Percentiles rank a stretch among this genome's conserved stretches.
These are phyloP conservation scores for Dittrichia graveolens DNA, from an alignment of 129 eudicot genomes.

Conservation along the genomic window DNA sequence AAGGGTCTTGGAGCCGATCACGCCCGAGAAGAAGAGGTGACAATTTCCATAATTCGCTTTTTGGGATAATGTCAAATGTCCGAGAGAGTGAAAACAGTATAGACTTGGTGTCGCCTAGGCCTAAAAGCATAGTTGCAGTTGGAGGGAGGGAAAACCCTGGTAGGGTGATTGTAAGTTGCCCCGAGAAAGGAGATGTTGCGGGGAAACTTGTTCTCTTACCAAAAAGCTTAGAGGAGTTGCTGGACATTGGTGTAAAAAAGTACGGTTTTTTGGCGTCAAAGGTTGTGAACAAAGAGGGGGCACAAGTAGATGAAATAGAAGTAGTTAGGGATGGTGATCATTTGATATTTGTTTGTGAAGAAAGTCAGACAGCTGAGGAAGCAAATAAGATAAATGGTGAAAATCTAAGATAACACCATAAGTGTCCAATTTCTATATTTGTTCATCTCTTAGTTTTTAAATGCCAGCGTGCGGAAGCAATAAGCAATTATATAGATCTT, in stretches of 20 bases:
- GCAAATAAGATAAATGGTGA: neutral
- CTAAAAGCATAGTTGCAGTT: conserved; percentile 31
- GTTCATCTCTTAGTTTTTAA: conserved; percentile 1
- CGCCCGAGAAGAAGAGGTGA: conserved; percentile 56
- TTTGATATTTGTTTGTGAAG: conserved; percentile 57
- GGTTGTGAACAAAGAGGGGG: conserved; percentile 66
- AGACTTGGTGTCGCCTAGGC: conserved; percentile 43
- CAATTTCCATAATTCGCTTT: conserved; percentile 71
- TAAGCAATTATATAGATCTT: neutral
- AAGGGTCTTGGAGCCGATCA: conserved; percentile 44
- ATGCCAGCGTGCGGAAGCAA: neutral
- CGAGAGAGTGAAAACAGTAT: conserved; percentile 44
- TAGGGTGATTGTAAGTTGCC: conserved; percentile 77
- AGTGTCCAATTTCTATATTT: conserved; percentile 3
- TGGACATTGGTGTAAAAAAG: conserved; percentile 51
- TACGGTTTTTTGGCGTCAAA: conserved; percentile 60
- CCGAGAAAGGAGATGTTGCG: conserved; percentile 54
- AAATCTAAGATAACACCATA: conserved; percentile 21
- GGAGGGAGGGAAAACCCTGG: conserved; percentile 25
- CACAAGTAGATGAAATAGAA: conserved; percentile 70
- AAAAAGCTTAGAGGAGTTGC: conserved; percentile 54
- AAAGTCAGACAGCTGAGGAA: conserved; percentile 14
- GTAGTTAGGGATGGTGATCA: conserved; percentile 90
- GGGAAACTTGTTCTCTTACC: conserved; percentile 86
- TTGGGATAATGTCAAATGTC: conserved; percentile 79